phyloP scores from a whole-genome alignment of 805 yeast species.

The Barnettozyma sp. region DNA sequence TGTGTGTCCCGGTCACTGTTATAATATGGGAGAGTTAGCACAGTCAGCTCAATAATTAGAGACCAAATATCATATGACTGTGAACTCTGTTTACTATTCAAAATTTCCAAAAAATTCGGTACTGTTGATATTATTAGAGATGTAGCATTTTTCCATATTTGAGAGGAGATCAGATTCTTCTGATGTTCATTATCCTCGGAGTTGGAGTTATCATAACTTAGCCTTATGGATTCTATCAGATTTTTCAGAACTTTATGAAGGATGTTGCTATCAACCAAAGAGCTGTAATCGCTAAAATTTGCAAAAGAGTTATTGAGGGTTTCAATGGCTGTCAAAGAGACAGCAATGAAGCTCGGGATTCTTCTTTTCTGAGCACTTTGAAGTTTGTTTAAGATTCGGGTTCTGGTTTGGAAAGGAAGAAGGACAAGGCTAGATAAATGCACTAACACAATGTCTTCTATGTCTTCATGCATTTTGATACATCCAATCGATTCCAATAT shows the following conservation, averaged over 20 bases:
- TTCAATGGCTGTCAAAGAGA: slow-evolving; percentile 42
- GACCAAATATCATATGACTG: slow-evolving; percentile 30
- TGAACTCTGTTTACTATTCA: too few species aligned
- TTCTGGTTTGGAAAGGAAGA: slow-evolving; percentile 57
- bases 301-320: slow-evolving; percentile 35
- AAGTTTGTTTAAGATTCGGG: slow-evolving; percentile 49
- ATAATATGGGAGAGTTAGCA: slow-evolving; percentile 32
- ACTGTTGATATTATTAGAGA: slow-evolving; percentile 34
- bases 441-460: slow-evolving; percentile 39
- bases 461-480: slow-evolving; percentile 27
- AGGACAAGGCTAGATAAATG: slow-evolving; percentile 48
- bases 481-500: slow-evolving; percentile 44
- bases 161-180: slow-evolving; percentile 15
- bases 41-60: slow-evolving; percentile 35
- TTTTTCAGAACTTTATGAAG: slow-evolving; percentile 40
- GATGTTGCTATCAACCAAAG: slow-evolving; percentile 38
- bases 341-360: slow-evolving; percentile 58
- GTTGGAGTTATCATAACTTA: slow-evolving; percentile 30
- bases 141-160: slow-evolving; percentile 52
- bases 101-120: slow-evolving; percentile 21
- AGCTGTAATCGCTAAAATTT: slow-evolving; percentile 25
- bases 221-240: slow-evolving; percentile 44
- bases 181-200: slow-evolving; percentile 22
- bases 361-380: slow-evolving; percentile 32
- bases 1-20: slow-evolving; percentile 33